Evolutionary conservation across 495 filamentous ascomycete species (phyloP).

Genomic region (Amorphotheca resinae): DNA sequence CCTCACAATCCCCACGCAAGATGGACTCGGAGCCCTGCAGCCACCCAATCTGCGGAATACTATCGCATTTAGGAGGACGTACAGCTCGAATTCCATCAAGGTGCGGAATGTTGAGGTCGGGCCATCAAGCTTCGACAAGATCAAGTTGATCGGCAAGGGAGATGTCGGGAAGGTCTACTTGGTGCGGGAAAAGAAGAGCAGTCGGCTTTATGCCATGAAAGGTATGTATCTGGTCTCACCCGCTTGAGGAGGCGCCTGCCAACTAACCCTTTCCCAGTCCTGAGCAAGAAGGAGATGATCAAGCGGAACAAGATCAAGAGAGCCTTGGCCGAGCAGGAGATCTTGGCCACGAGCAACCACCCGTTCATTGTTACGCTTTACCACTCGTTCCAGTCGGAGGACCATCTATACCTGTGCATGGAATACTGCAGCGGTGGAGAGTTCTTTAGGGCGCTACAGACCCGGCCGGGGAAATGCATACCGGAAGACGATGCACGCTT

Average conservation of each 20-base stretch:
- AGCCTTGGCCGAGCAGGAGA: conserved; percentile 94
- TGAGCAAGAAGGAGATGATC: conserved; percentile 99
- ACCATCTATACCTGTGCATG: conserved; percentile 97
- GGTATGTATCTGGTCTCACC: conserved; percentile 37
- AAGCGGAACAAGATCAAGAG: conserved; percentile 99
- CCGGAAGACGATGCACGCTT: conserved; percentile 94
- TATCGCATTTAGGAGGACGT: conserved; percentile 77
- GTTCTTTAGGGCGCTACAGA: conserved; percentile 95
- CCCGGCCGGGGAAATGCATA: conserved; percentile 90
- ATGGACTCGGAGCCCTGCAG: conserved; percentile 33
- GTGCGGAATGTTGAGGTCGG: conserved; percentile 94
- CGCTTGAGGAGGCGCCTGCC: background rate
- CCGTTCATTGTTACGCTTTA: conserved; percentile 98
- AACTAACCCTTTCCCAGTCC: conserved; percentile 47
- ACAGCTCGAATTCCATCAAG: conserved; percentile 98
- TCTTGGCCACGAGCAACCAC: conserved; percentile 94
- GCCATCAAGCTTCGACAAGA: conserved; percentile 95
- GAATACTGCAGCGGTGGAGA: conserved; percentile 98
- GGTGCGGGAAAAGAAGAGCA: conserved; percentile 94
- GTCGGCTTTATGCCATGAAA: conserved; percentile 95
- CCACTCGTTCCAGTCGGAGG: conserved; percentile 97
- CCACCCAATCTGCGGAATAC: conserved; percentile 31
- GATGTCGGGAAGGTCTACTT: conserved; percentile 98
- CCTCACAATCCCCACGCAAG: conserved; percentile 25
- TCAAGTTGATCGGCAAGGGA: conserved; percentile 96